Evolutionary conservation across 1,284 basidiomycete species (phyloP), one percentile per base, ranked within the genome.

Genomic region (Rhizoctonia solani): DNA sequence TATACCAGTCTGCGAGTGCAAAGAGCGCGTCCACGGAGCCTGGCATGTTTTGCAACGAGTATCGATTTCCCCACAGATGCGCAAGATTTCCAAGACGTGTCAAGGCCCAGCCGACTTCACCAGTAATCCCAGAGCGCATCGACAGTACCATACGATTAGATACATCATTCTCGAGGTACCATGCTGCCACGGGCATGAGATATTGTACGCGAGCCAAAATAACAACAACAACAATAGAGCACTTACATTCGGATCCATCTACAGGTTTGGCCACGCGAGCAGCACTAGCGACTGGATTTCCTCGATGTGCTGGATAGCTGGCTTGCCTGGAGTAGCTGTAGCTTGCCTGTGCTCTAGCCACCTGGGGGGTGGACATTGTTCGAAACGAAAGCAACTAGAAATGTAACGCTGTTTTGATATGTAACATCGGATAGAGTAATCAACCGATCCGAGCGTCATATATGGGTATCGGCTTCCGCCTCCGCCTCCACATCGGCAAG

Each of bases 61-160:
- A 90, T 61, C 86, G 80, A 65, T 92, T 72, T 8, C 90, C 76
- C 87, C 90, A 73, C 81, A 81, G 67, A 23, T 71, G 68, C 71
- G 86, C 88, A n/a, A 92, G 79, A 25, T 88, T 83, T 72, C 87
- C 86, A 11, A 94, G 82, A 58, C 90, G 85, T 72, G 90, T 87
- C 54, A 95, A 81, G 13, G 91, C 88, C 89, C 91, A 94, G 66
- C 84, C 83, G 59, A 92, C 81, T 73, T 95, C 92, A 3, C 82
- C 77, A 68, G 86, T 81, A 54, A 94, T 87, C 1, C 86, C 88
- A 25, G 89, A 93, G 30, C 85, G 84, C 50, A 95, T 77, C 1
- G 92, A 86, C 11, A 95, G 83, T 3, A 89, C 79, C 86, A 94
- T 92, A 53, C 93, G 83, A 74, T 94, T 94, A 74, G 80, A 87